A percentile compares a stretch with the other conserved stretches of the same genome.
These are phyloP conservation scores for Calycina marina DNA, from an alignment of 2,329 filamentous ascomycete genomes.

Conservation along the genomic window DNA sequence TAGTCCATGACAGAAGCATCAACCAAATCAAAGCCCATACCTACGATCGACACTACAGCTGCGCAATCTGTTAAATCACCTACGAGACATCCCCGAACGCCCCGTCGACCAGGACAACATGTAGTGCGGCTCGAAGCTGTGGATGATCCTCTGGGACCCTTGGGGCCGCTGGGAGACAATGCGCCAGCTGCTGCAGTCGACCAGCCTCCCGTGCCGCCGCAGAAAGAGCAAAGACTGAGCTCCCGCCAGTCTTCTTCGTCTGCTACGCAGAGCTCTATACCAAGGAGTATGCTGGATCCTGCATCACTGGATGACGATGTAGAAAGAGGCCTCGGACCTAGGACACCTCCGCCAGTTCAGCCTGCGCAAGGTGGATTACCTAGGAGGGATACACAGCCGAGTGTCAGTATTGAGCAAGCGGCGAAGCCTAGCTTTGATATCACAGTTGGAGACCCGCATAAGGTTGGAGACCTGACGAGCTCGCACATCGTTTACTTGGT, in stretches of 20 bases:
- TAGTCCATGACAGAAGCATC: constrained; percentile 9
- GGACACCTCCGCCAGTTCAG: constrained; percentile 52
- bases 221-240: constrained; percentile 50
- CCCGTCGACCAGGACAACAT: constrained; percentile 54
- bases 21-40: constrained; percentile 10
- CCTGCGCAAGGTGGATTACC: constrained; percentile 37
- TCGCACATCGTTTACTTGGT: constrained; percentile 98
- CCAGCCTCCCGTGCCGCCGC: constrained; percentile 53
- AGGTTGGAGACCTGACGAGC: constrained; percentile 91
- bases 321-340: constrained; percentile 32
- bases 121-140: constrained; percentile 66
- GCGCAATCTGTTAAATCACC: constrained; percentile 18
- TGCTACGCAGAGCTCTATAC: constrained; percentile 33
- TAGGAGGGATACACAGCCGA: constrained; percentile 47
- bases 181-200: constrained; percentile 25
- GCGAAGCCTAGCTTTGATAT: constrained; percentile 87
- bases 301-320: constrained; percentile 59
- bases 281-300: constrained; percentile 41
- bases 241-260: constrained; percentile 27
- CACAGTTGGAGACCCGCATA: constrained; percentile 88
- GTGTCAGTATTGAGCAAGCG: constrained; percentile 83
- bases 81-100: constrained; percentile 20
- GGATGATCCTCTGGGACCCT: constrained; percentile 58
- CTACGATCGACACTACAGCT: constrained; percentile 9
- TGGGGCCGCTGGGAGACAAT: constrained; percentile 50